Evolutionary conservation across 2,329 filamentous ascomycete genomes (phyloP), one percentile per base, ranked within the genome.

Genomic region (Thelonectria blattea): DNA sequence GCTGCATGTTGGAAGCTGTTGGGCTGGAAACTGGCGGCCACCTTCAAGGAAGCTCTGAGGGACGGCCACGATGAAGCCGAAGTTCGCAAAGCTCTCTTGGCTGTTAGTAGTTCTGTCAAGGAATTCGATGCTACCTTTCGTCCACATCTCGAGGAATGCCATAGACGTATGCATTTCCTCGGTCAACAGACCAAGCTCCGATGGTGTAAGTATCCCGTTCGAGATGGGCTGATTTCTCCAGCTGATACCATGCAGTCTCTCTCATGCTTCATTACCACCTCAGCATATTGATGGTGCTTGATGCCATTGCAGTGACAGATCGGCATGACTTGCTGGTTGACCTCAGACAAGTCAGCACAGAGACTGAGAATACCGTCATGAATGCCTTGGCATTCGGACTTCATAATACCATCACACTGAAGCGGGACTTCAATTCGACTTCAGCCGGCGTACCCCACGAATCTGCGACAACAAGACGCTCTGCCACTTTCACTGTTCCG

Each of bases 221-320:
- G 15, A 34, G 17, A 11, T 20, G 9, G 17, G 10, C 3, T 17
- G 12, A 8, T 11, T 3, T 34, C 30, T 32, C 27, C 3, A 14
- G 14, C 56, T 61, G 20, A 64, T 45, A n/a, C 20, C 20, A 14
- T 24, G 9, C 18, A 73, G 72, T 73, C 54, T 73, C 71, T 15
- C 67, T 74, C 0, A 74, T 74, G 73, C 64, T 75, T 11, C 73
- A 75, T 42, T 75, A 74, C 27, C 69, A 75, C 22, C 65, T 75
- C 5, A 73, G 73, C 60, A 74, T 75, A 8, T 42, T 75, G 1
- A 72, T 74, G 66, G 53, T 74, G 1, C 58, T 70, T 1, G 73
- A 75, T 24, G 67, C 69, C 2, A 70, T 74, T 17, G 71, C 74
- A 34, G 72, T 67, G 2, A 68, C 71, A 0, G 67, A 72, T 30